Conservation (phyloP, 306 rosid species). For the Pyrus betulifolia region DNA sequence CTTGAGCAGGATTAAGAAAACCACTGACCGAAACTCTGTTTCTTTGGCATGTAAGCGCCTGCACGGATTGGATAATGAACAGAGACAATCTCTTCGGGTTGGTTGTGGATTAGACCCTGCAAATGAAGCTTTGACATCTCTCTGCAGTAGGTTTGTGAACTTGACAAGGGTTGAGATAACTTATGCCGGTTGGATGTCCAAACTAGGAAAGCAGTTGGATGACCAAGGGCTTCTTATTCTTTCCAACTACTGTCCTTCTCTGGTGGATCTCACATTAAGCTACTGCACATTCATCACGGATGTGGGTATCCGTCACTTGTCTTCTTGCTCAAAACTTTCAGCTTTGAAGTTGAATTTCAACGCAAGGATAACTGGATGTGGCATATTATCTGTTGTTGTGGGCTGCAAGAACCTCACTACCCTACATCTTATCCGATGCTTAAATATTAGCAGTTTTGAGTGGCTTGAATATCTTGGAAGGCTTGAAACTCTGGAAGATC, state of each 20-base stretch:
- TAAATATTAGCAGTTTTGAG: slow-evolving; percentile 56
- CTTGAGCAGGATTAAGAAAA: slow-evolving; percentile 50
- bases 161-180: slow-evolving; percentile 63
- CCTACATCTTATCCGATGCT: slow-evolving; percentile 80
- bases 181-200: slow-evolving; percentile 91
- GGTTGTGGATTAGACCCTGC: slow-evolving; percentile 95
- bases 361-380: slow-evolving; percentile 75
- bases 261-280: slow-evolving; percentile 62
- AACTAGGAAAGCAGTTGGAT: slow-evolving; percentile 79
- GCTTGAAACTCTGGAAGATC: slow-evolving; percentile 33
- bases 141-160: slow-evolving; percentile 60
- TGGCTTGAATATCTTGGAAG: slow-evolving; percentile 44
- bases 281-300: slow-evolving; percentile 79
- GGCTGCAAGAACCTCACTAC: slow-evolving; percentile 64
- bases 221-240: slow-evolving; percentile 72
- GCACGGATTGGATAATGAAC: slow-evolving; percentile 51
- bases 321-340: slow-evolving; percentile 54
- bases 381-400: slow-evolving; percentile 69
- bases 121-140: slow-evolving; percentile 55
- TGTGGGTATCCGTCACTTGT: slow-evolving; percentile 62
- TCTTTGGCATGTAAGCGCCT: slow-evolving; percentile 55
- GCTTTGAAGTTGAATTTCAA: slow-evolving; percentile 73
- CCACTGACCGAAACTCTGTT: slow-evolving; percentile 51
- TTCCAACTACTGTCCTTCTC: slow-evolving; percentile 43
- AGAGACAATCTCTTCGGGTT: slow-evolving; percentile 53